Evolutionary conservation across 495 filamentous ascomycete genomes (phyloP).

Genomic region (Penicillium desertorum): DNA sequence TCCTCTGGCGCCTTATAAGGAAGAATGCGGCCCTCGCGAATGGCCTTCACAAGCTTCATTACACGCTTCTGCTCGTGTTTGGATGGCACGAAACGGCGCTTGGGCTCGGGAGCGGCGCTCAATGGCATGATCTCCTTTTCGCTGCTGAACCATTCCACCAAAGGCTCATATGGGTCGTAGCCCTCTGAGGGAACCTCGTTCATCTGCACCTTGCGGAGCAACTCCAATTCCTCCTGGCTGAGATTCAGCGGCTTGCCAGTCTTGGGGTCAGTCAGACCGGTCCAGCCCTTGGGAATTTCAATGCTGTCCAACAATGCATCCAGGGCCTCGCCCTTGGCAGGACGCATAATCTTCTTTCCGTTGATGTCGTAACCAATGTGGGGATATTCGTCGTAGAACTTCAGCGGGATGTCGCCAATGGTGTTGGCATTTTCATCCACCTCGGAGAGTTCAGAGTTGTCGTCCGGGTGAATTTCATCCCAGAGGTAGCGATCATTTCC

Average conservation of each 20-base stretch:
- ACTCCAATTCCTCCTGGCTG: slow-evolving; percentile 82
- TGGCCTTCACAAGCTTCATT: slow-evolving; percentile 97
- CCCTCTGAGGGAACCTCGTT: slow-evolving; percentile 85
- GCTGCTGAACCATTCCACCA: slow-evolving; percentile 88
- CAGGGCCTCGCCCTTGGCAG: slow-evolving; percentile 88
- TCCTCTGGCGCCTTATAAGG: slow-evolving; percentile 83
- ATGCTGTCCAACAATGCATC: slow-evolving; percentile 95
- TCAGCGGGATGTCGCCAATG: slow-evolving; percentile 89
- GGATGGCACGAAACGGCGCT: slow-evolving; percentile 93
- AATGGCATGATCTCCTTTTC: slow-evolving; percentile 91
- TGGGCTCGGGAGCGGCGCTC: slow-evolving; percentile 91
- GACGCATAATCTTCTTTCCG: slow-evolving; percentile 94
- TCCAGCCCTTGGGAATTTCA: slow-evolving; percentile 98
- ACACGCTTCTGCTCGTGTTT: slow-evolving; percentile 96
- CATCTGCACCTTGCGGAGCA: slow-evolving; percentile 85
- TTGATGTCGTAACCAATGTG: slow-evolving; percentile 99
- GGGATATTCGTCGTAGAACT: slow-evolving; percentile 95
- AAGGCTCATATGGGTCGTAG: slow-evolving; percentile 89
- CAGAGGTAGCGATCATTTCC: slow-evolving; percentile 75
- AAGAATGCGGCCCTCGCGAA: slow-evolving; percentile 88
- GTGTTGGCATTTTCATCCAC: slow-evolving; percentile 78
- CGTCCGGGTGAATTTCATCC: slow-evolving; percentile 88
- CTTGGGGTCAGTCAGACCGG: slow-evolving; percentile 86
- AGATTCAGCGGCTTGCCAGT: slow-evolving; percentile 91
- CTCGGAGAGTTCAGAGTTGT: slow-evolving; percentile 93